phyloP scores from a whole-genome alignment of 192 early-diverging fungal genomes.

The Coemansia aciculifera region DNA sequence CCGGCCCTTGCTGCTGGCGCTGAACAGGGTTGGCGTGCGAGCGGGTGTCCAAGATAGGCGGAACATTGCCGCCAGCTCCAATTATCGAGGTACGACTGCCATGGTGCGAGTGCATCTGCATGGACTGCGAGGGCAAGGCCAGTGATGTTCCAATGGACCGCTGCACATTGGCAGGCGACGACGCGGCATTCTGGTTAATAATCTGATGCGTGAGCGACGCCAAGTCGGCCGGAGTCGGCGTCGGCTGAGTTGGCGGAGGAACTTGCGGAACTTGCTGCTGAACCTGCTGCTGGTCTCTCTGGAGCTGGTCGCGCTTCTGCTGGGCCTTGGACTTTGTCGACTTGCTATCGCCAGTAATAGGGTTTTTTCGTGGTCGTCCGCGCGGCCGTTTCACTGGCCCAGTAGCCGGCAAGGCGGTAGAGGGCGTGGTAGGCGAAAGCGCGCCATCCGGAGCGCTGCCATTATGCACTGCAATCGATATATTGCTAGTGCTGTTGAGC shows the following conservation, averaged over 20 bases:
- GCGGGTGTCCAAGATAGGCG: conserved; percentile 30
- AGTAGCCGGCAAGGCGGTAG: conserved; percentile 4
- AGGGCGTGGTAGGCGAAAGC: conserved; percentile 6
- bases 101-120: conserved; percentile 38
- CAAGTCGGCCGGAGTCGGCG: conserved; percentile 40
- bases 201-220: conserved; percentile 50
- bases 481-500: conserved; percentile 18
- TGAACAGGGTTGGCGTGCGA: conserved; percentile 24
- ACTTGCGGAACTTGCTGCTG: conserved; percentile 15
- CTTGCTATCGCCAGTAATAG: conserved; percentile 27
- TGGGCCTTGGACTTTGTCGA: conserved; percentile 27
- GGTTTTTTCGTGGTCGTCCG: conserved; percentile 53
- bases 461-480: conserved; percentile 5
- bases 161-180: conserved; percentile 32
- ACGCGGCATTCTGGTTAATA: conserved; percentile 33
- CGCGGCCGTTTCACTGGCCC: conserved; percentile 43
- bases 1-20: conserved; percentile 34
- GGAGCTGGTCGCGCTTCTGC: conserved; percentile 28
- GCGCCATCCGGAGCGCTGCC: background rate
- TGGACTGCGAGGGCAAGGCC: conserved; percentile 35
- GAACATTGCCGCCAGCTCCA: conserved; percentile 14
- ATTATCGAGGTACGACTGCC: conserved; percentile 17
- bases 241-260: conserved; percentile 13
- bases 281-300: conserved; percentile 14
- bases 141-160: conserved; percentile 36